Evolutionary conservation across 208 protist genomes (phyloP), one percentile per base, ranked within the genome.

Genomic region (Leishmania amazonensis): DNA sequence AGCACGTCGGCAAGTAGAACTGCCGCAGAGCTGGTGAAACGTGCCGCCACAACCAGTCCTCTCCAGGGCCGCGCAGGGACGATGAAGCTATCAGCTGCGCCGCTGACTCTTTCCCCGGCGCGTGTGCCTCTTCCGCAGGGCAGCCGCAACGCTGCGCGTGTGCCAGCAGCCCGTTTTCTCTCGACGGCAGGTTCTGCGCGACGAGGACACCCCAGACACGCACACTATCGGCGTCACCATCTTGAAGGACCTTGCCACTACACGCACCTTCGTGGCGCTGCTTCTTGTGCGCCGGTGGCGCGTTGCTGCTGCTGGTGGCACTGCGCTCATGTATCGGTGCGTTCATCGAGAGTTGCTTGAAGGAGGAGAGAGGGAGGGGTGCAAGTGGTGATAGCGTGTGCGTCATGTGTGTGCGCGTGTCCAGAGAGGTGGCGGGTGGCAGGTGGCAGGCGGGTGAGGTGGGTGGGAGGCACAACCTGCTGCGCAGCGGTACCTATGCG

Each of bases 161-260:
- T 9, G 76, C 19, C 31, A 85, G 58, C 1, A 90, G 76, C 4
- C 84, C 87, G 35, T 88, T 88, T 19, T 83, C 78, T 0, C n/a
- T 58, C 4, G 81, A 84, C 8, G 82, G 80, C 5, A 49, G 17
- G n/a, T 70, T 65, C 45, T 67, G 76, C 5, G 84, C n/a, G 0
- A 87, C 78, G 57, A 90, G 67, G 53, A 90, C 79, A 3, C 84
- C 87, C 87, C 87, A 90, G 45, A 88, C 62, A n/a, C 13, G 11
- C 40, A 54, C 76, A 6, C 28, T 8, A 31, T 68, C 54, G 31
- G 21, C 24, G 38, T 24, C 42, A 9, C 42, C 40, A 45, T 79
- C 76, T 1, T 60, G 17, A 40, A n/a, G 31, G 9, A 19, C 7
- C 35, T 40, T 11, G 73, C n/a, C 73, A 45, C 53, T 24, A 67